Evolutionary conservation across 768 basidiomycete species (phyloP).

Genomic region (Boletus rex-veris): DNA sequence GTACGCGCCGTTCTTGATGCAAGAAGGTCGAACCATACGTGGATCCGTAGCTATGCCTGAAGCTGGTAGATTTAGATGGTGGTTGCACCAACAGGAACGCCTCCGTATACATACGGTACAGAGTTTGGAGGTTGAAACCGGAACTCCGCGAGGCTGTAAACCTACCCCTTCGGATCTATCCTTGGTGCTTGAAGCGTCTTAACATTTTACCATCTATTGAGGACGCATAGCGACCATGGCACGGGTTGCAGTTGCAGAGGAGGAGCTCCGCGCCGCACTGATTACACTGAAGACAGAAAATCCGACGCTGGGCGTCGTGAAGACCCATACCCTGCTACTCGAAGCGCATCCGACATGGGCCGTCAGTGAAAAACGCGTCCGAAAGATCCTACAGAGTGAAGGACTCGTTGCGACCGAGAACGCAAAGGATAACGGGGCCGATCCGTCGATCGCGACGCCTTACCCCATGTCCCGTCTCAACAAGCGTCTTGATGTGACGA

Average conservation of each 20-base stretch:
- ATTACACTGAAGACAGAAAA: conserved; percentile 52
- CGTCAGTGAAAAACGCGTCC: conserved; percentile 80
- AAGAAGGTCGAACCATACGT: too few species aligned
- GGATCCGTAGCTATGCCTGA: too few species aligned
- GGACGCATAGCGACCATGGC: conserved; percentile 4
- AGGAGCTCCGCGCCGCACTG: conserved; percentile 56
- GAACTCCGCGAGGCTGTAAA: too few species aligned
- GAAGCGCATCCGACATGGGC: conserved; percentile 61
- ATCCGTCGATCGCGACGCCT: conserved; percentile 13
- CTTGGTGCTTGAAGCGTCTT: too few species aligned
- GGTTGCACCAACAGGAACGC: too few species aligned
- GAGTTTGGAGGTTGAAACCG: too few species aligned
- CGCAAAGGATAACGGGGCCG: neutral
- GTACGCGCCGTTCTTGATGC: too few species aligned
- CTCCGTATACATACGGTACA: too few species aligned
- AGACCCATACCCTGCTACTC: conserved; percentile 64
- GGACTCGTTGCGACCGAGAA: conserved; percentile 40
- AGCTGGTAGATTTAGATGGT: too few species aligned
- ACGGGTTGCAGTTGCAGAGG: conserved; percentile 39
- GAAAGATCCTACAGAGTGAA: conserved; percentile 64
- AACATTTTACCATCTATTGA: too few species aligned
- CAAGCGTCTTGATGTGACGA: conserved; percentile 54
- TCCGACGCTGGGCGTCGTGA: conserved; percentile 65
- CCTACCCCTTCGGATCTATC: too few species aligned
- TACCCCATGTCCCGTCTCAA: conserved; percentile 67